Base-by-base conservation (phyloP, 208 protist species). In the Angomonas desouzai region DNA sequence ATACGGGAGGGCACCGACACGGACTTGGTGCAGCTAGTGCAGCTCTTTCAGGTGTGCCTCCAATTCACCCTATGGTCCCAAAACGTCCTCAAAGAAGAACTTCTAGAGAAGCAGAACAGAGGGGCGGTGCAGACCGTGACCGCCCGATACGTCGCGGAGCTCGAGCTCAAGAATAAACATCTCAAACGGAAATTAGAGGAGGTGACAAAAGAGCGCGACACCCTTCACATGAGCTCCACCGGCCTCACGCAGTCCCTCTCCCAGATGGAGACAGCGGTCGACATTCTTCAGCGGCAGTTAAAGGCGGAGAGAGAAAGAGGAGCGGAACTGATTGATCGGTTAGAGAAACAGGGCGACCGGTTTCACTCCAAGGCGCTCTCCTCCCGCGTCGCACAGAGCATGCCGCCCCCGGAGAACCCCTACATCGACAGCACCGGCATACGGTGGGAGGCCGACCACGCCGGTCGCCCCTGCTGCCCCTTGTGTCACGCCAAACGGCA, bases 61-160 rank as follows among this genome's bases (percentile, higher is more conserved):
- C 89, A 95, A 75, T 95, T 95, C 48, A 45, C 78, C 2, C 72
- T 95, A 36, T 87, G 78, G 77, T 92, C 89, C n/a, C 89, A 93
- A 69, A 72, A 76, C 2, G 64, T 95, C 7, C 62, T 95, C 47
- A 83, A 87, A 63, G 77, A 77, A 38, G 74, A 86, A 68, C 55
- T 91, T 36, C 57, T 79, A 38, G 76, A 80, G 47, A 51, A 64
- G 34, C 85, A 91, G 70, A 72, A 76, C 10, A 48, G 40, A 13
- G 58, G 70, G 10, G 58, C 76, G n/a, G 76, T 76, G n/a, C 34
- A 49, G 62, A 65, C 65, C 22, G 74, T 93, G 3, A 78, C 74
- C 29, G 64, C 74, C 13, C 59, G 73, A 29, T 71, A 85, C 61
- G 62, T 92, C 3, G 74, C 80, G 33, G 36, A 47, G n/a, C 38